Conservation (phyloP, 208 protist species). For the Crithidia expoeki region DNA sequence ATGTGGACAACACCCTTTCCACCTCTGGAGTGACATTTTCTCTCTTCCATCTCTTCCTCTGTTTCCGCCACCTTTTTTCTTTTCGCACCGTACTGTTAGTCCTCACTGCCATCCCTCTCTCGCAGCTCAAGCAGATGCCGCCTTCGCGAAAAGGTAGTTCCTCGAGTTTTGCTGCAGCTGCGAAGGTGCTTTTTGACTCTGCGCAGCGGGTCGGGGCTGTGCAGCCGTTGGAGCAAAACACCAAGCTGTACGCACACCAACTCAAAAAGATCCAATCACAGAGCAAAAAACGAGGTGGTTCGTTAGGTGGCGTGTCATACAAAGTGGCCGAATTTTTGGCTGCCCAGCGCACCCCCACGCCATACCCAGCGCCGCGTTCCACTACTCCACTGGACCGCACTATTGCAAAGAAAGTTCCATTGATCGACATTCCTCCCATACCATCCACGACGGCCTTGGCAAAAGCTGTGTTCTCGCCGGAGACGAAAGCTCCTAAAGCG, state of each 20-base stretch:
- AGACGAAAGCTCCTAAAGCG: not conserved
- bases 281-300: constrained; percentile 76
- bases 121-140: constrained; percentile 19
- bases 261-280: constrained; percentile 83
- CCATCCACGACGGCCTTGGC: not conserved
- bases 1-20: too few species aligned
- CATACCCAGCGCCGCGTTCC: constrained; percentile 12
- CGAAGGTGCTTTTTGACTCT: constrained; percentile 85
- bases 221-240: constrained; percentile 60
- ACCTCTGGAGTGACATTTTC: too few species aligned
- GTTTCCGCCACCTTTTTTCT: not conserved
- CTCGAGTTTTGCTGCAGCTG: constrained; percentile 73
- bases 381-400: constrained; percentile 2
- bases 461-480: not conserved
- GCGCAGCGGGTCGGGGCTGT: constrained; percentile 82
- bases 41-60: constrained; percentile 13
- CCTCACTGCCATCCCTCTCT: not conserved
- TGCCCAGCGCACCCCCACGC: constrained; percentile 50
- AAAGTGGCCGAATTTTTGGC: constrained; percentile 86
- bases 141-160: constrained; percentile 17
- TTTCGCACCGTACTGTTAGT: not conserved
- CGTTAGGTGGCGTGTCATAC: constrained; percentile 81
- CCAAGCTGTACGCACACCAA: constrained; percentile 68
- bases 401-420: constrained; percentile 62
- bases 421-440: constrained; percentile 60